Evolutionary conservation across 768 basidiomycete genomes (phyloP).

Genomic region (Leccinellum rugosiceps): DNA sequence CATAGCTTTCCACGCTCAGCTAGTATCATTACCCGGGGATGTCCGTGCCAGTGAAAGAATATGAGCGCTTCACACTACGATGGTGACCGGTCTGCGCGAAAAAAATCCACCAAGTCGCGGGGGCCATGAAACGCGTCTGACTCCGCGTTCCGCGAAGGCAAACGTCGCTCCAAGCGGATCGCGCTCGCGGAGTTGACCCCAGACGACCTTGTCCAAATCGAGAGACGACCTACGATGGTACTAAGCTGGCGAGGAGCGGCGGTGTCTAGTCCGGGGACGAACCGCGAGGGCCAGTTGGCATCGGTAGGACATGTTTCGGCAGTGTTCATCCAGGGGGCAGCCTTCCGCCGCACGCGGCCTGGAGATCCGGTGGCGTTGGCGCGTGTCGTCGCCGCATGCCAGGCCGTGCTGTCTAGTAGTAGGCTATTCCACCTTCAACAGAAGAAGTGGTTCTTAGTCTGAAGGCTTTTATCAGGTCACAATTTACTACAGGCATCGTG

Average conservation of each 20-base stretch:
- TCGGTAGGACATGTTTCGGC: not conserved
- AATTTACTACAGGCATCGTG: not conserved
- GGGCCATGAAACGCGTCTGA: slow-evolving; percentile 8
- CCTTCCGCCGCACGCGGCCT: not conserved
- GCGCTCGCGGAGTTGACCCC: slow-evolving; percentile 32
- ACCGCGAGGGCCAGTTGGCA: not conserved
- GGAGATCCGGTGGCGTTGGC: not conserved
- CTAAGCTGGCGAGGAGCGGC: not conserved
- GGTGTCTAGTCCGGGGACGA: not conserved
- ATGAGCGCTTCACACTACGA: not conserved
- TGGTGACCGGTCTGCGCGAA: not conserved
- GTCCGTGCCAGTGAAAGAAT: not conserved
- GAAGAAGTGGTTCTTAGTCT: not conserved
- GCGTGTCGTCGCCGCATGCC: not conserved
- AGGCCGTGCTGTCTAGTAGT: not conserved
- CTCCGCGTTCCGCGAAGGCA: slow-evolving; percentile 32
- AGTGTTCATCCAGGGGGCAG: not conserved
- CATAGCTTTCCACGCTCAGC: slow-evolving; percentile 1
- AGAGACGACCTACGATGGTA: slow-evolving; percentile 20
- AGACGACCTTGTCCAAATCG: slow-evolving; percentile 26
- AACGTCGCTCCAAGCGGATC: slow-evolving; percentile 16
- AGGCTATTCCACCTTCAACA: not conserved
- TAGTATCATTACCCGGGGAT: not conserved
- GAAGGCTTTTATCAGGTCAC: not conserved
- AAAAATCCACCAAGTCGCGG: not conserved